Percentiles rank a stretch among this genome's conserved stretches.
Conservation (phyloP, 2,329 filamentous ascomycete genomes). For the Bisporella sp. region DNA sequence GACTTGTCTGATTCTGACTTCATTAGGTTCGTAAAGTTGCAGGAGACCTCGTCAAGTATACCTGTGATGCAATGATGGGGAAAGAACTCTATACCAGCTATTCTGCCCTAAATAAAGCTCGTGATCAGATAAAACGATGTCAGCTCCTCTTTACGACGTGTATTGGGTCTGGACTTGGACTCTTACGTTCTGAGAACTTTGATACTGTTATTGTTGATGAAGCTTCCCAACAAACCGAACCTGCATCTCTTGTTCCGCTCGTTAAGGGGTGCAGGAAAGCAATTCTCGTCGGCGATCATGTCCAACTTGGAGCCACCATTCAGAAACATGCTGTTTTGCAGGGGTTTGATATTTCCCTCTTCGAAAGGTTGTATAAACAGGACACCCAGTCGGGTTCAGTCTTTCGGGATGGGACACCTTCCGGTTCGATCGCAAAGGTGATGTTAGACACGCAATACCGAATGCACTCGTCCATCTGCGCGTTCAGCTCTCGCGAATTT, state of each 20-base stretch:
- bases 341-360: conserved; percentile 6
- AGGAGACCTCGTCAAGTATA: conserved; percentile 5
- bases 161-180: conserved; percentile 33
- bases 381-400: not conserved
- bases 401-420: too few species aligned
- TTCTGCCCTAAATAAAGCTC: conserved; percentile 30
- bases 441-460: conserved; percentile 8
- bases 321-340: conserved; percentile 22
- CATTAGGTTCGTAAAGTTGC: conserved; percentile 7
- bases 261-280: conserved; percentile 34
- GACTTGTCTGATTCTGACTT: too few species aligned
- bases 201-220: conserved; percentile 39
- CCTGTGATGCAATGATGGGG: conserved; percentile 18
- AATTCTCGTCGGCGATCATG: not conserved
- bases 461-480: conserved; percentile 4
- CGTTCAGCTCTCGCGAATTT: conserved; percentile 4
- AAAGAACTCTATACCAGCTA: conserved; percentile 22
- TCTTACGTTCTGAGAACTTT: conserved; percentile 30
- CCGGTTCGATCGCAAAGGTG: conserved; percentile 1
- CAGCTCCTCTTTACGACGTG: conserved; percentile 39
- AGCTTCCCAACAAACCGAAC: conserved; percentile 40
- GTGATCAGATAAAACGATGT: conserved; percentile 30
- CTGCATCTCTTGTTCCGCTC: conserved; percentile 33
- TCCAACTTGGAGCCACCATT: conserved; percentile 22
- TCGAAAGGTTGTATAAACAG: conserved; percentile 8